Evolutionary conservation across 768 basidiomycete species (phyloP).

Genomic region (Leccinum boreale): DNA sequence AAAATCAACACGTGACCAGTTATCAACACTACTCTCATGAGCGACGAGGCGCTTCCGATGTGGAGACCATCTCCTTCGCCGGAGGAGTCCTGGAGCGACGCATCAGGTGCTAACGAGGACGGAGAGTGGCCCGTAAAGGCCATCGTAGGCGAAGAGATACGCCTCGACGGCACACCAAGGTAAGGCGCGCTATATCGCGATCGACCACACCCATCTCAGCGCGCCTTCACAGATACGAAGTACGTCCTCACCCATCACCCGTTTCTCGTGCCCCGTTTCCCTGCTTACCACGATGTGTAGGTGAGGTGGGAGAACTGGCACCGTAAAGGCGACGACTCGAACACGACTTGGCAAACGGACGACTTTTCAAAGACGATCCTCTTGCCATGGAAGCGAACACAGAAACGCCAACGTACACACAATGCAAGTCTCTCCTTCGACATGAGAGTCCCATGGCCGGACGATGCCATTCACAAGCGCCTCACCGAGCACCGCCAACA

Average conservation of each 20-base stretch:
- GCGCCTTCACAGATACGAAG: conserved; percentile 28
- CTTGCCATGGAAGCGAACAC: conserved; percentile 34
- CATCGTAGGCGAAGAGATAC: conserved; percentile 31
- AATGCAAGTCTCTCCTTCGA: conserved; percentile 33
- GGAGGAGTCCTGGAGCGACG: conserved; percentile 32
- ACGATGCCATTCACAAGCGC: conserved; percentile 42
- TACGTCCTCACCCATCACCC: conserved; percentile 10
- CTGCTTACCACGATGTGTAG: conserved; percentile 28
- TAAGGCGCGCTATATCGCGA: conserved; percentile 4
- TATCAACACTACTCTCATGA: neutral
- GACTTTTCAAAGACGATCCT: conserved; percentile 19
- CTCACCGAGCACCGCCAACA: conserved; percentile 42
- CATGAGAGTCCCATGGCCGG: conserved; percentile 38
- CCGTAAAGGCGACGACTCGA: conserved; percentile 49
- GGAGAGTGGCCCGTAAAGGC: conserved; percentile 30
- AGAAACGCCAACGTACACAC: conserved; percentile 28
- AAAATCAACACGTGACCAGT: conserved; percentile 24
- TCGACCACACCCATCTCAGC: conserved; percentile 1
- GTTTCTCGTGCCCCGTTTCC: neutral
- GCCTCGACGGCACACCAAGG: conserved; percentile 29
- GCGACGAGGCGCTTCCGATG: conserved; percentile 6
- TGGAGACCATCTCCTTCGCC: conserved; percentile 32
- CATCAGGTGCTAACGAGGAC: conserved; percentile 28
- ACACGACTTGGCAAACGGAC: conserved; percentile 49
- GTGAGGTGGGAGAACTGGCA: conserved; percentile 53